Conservation (phyloP, 805 yeast genomes). For the Myxozyma nipponensis region DNA sequence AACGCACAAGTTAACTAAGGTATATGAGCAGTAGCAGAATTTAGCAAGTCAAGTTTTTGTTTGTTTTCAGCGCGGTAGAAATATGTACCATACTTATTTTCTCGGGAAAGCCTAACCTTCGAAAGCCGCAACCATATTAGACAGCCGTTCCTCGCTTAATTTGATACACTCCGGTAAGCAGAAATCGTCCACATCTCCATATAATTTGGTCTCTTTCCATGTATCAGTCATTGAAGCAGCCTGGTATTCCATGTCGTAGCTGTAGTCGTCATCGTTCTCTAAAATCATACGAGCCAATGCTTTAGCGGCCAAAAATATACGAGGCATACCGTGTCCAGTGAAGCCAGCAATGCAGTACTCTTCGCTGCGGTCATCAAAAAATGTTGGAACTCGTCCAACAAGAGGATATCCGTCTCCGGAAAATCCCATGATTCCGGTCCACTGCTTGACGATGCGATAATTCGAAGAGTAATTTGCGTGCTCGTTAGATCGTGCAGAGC, state of each 20-base stretch:
- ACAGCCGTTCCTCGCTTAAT: neutral
- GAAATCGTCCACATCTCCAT: neutral
- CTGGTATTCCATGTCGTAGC: constrained; percentile 11
- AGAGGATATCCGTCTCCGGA: constrained; percentile 43
- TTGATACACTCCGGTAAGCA: neutral
- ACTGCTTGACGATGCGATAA: constrained; percentile 30
- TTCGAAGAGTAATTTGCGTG: constrained; percentile 1
- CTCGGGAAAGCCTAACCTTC: too few relatives aligned
- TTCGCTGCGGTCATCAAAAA: constrained; percentile 31
- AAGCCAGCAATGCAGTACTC: constrained; percentile 47
- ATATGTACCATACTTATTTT: too few relatives aligned
- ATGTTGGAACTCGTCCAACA: constrained; percentile 41
- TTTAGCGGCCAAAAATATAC: constrained; percentile 43
- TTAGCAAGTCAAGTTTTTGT: too few relatives aligned
- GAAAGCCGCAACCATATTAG: too few relatives aligned
- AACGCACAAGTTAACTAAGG: too few relatives aligned
- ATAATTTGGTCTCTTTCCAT: neutral
- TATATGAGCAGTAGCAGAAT: too few relatives aligned
- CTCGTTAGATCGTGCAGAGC: neutral
- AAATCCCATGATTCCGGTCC: constrained; percentile 51
- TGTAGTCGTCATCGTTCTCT: constrained; percentile 15
- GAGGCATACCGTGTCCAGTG: constrained; percentile 53
- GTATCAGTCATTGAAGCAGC: neutral
- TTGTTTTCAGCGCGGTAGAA: too few relatives aligned
- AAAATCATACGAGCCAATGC: constrained; percentile 35